phyloP scores from a whole-genome alignment of 2,329 filamentous ascomycete genomes.

The Arachnomyces sp. region DNA sequence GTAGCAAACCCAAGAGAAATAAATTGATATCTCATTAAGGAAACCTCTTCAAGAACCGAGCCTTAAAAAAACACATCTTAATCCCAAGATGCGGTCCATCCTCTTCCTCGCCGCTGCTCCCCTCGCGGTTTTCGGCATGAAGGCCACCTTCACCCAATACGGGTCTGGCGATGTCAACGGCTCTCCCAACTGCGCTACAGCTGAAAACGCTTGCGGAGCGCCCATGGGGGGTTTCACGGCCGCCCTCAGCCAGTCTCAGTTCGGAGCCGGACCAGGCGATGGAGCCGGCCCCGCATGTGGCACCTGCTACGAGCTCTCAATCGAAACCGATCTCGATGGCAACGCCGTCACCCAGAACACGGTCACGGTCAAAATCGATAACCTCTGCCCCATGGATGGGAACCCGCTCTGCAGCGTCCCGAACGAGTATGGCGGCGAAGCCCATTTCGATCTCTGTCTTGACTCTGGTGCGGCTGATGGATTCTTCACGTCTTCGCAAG shows the following conservation, averaged over 20 bases:
- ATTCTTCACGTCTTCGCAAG: slow-evolving; percentile 26
- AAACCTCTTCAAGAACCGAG: no score
- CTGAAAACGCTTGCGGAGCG: slow-evolving; percentile 30
- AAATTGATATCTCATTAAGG: no score
- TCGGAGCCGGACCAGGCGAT: slow-evolving; percentile 28
- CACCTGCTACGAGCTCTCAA: slow-evolving; percentile 32
- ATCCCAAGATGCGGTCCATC: no score
- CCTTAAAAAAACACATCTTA: no score
- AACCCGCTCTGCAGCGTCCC: slow-evolving; percentile 31
- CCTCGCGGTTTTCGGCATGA: slow-evolving; percentile 1
- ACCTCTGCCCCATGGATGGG: slow-evolving; percentile 31
- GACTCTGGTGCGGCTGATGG: slow-evolving; percentile 30
- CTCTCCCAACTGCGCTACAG: slow-evolving; percentile 28
- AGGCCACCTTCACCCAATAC: slow-evolving; percentile 30
- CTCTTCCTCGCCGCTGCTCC: no score
- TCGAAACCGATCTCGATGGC: slow-evolving; percentile 24
- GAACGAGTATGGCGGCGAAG: slow-evolving; percentile 33
- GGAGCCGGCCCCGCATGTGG: slow-evolving; percentile 34
- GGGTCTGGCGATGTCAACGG: slow-evolving; percentile 25
- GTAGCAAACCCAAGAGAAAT: no score
- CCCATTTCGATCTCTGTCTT: slow-evolving; percentile 37
- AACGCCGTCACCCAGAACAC: slow-evolving; percentile 19
- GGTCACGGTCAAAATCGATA: slow-evolving; percentile 35
- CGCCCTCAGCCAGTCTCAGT: slow-evolving; percentile 32
- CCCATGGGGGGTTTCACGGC: slow-evolving; percentile 29